Evolutionary conservation across 108 stramenopile species (phyloP), one percentile per base, ranked within the genome.

Genomic region (Phaeodactylum tricornutum): DNA sequence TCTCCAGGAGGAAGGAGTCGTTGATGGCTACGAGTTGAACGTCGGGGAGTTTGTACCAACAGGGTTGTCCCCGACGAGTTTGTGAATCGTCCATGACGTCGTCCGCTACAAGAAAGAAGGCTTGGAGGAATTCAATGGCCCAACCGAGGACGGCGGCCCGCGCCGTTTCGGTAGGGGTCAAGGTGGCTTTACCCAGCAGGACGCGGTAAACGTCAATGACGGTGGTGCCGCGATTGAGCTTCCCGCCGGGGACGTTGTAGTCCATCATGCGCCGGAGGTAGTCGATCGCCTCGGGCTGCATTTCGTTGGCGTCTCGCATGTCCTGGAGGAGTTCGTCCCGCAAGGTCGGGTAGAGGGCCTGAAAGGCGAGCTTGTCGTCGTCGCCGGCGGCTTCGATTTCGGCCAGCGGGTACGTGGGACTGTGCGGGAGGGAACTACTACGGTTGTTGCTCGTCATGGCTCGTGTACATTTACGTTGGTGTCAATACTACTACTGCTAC

Each of bases 71-170:
- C 17, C 99, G 93, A 33, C 99, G 87, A 11, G 97, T 98, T 35
- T 79, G 56, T 47, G 83, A 87, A n/a, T 62, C 79, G 65, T 99
- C 99, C 99, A 99, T 99, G 32, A 99, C 71, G 62, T 99, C 99
- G 51, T 99, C 99, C 1, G 96, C 96, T 6, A 99, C 92, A 31
- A 99, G 67, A 57, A 99, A 95, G 58, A 88, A 98, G 30, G 99
- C 99, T 71, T 97, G 96, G 7, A 97, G 56, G 71, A 78, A 95
- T 53, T 97, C 94, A 35, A 97, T 71, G 42, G 74, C 67, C 99
- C 99, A 99, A 46, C 99, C 99, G n/a, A 91, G 55, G 8, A 84
- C 76, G 30, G 77, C 79, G 28, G 53, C 53, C 15, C 43, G 40
- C 3, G 53, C 53, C 15, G 14, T 27, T 43, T 43, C 41, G 8